These are phyloP conservation scores for Vicia faba DNA, from an alignment of 306 rosid genomes.

Conservation along the genomic window DNA sequence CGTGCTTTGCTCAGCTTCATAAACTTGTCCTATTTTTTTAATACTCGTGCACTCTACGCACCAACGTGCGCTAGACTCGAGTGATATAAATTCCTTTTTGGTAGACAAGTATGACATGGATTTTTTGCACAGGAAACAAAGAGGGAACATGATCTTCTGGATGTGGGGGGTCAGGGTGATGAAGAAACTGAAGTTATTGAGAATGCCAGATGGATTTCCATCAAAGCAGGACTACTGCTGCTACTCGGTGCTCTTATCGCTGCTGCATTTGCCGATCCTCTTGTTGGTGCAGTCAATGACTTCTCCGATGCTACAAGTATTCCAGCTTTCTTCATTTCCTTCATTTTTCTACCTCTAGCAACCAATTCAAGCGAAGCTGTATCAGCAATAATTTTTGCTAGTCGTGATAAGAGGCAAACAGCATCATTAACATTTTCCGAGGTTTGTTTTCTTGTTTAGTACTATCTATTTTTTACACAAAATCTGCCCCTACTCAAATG, in stretches of 20 bases:
- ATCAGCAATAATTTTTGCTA: constrained; percentile 81
- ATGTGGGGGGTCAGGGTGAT: constrained; percentile 50
- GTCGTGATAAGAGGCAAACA: constrained; percentile 79
- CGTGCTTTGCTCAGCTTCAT: constrained; percentile 5
- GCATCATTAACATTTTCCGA: constrained; percentile 89
- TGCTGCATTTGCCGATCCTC: constrained; percentile 80
- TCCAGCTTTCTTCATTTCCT: constrained; percentile 96
- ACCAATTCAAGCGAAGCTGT: constrained; percentile 96
- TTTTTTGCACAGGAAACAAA: constrained; percentile 62
- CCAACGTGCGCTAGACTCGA: too few relatives aligned
- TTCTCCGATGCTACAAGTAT: constrained; percentile 85
- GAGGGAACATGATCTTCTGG: constrained; percentile 70
- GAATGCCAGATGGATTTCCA: constrained; percentile 43
- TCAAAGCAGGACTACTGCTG: constrained; percentile 66
- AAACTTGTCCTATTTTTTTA: neutral
- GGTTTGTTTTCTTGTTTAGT: constrained; percentile 56
- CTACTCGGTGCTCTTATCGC: constrained; percentile 78
- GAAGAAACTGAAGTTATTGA: constrained; percentile 50
- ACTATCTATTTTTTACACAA: constrained; percentile 15
- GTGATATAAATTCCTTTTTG: neutral
- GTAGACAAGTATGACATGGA: constrained; percentile 18
- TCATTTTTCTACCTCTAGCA: constrained; percentile 78
- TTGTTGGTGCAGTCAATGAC: constrained; percentile 85
- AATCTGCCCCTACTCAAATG: neutral
- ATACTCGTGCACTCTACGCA: too few relatives aligned